Conservation (phyloP, 305 asterid species). For the Galium porrigens region DNA sequence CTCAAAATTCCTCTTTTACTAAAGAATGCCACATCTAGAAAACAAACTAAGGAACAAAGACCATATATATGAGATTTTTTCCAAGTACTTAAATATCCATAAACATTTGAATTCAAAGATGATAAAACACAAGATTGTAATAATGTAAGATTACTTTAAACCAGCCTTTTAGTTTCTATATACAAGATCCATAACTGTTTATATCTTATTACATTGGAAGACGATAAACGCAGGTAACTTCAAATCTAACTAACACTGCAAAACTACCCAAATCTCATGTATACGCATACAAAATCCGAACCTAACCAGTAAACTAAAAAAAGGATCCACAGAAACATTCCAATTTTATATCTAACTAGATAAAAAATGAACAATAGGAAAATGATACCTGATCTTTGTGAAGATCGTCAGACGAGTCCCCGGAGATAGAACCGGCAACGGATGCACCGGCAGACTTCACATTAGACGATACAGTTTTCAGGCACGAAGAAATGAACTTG, state of each 20-base stretch:
- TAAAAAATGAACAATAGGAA: background rate
- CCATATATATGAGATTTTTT: background rate
- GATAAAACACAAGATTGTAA: too few relatives aligned
- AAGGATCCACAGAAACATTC: background rate
- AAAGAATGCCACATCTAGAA: background rate
- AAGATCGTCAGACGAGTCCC: slow-evolving; percentile 47
- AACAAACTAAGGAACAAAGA: background rate
- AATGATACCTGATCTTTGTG: slow-evolving; percentile 63
- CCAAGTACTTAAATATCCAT: background rate
- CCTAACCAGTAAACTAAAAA: background rate
- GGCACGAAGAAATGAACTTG: slow-evolving; percentile 82
- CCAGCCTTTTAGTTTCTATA: background rate
- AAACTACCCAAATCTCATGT: background rate
- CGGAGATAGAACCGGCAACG: slow-evolving; percentile 70
- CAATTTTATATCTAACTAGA: background rate
- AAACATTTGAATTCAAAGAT: too few relatives aligned
- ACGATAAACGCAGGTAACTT: background rate
- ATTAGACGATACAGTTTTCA: slow-evolving; percentile 86
- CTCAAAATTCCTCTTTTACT: background rate
- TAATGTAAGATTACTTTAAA: background rate
- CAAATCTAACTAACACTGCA: background rate
- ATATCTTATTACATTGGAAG: background rate
- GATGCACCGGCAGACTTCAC: slow-evolving; percentile 62
- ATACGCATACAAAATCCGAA: slow-evolving; percentile 1
- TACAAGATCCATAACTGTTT: background rate